Percentiles rank a stretch among this genome's conserved stretches.
Evolutionary conservation across 1,139 yeast genomes (phyloP).

Genomic region (Wickerhamomyces sp.): DNA sequence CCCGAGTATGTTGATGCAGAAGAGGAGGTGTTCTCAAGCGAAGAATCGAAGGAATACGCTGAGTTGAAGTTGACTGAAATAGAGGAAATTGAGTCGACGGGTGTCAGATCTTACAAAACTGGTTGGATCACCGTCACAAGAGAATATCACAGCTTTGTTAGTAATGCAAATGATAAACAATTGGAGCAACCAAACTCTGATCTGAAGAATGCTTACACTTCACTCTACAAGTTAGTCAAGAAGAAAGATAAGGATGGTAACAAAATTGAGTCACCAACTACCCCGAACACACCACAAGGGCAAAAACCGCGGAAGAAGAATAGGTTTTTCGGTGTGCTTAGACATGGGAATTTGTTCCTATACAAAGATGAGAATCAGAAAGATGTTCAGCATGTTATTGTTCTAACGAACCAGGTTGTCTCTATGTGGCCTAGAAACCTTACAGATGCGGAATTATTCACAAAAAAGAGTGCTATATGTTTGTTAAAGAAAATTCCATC

Average conservation of each 20-base stretch:
- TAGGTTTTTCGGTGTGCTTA: conserved; percentile 60
- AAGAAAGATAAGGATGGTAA: conserved; percentile 12
- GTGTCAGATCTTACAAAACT: conserved; percentile 58
- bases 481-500: conserved; percentile 41
- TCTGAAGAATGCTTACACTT: conserved; percentile 51
- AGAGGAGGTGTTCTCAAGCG: conserved; percentile 20
- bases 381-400: conserved; percentile 76
- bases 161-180: conserved; percentile 19
- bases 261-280: conserved; percentile 18
- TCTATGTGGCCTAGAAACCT: conserved; percentile 77
- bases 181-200: conserved; percentile 17
- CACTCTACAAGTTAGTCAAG: conserved; percentile 54
- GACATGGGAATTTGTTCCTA: conserved; percentile 82
- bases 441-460: conserved; percentile 57
- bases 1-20: conserved; percentile 22
- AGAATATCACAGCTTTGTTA: conserved; percentile 57
- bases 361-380: conserved; percentile 64
- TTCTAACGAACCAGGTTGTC: conserved; percentile 63
- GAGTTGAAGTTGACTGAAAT: conserved; percentile 54
- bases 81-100: conserved; percentile 53
- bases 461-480: conserved; percentile 75
- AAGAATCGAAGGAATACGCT: conserved; percentile 28
- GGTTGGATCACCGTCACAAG: conserved; percentile 87
- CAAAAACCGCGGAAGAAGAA: conserved; percentile 44
- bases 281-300: conserved; percentile 18